Percentiles rank a stretch among this genome's conserved stretches.
Conservation (phyloP, 306 rosid genomes). For the Delonix regia region DNA sequence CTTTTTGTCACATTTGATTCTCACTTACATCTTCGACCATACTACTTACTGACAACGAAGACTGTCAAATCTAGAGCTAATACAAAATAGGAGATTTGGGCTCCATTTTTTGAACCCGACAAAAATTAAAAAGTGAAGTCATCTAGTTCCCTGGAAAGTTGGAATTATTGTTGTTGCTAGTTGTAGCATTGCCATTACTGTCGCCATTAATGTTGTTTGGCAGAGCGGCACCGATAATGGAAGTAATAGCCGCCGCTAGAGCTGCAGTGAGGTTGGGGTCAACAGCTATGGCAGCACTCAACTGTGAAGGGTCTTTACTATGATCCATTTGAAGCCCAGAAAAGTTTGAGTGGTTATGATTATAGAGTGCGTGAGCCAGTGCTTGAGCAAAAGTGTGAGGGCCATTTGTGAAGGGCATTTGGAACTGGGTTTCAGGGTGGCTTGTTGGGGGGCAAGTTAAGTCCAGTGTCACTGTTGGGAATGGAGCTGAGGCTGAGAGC, state of each 20-base stretch:
- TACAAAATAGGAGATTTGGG: too few relatives aligned
- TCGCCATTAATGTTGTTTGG: constrained; percentile 37
- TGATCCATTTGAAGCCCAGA: constrained; percentile 73
- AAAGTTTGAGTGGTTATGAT: constrained; percentile 67
- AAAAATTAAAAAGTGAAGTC: not conserved
- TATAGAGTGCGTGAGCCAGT: constrained; percentile 50
- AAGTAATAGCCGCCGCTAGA: constrained; percentile 67
- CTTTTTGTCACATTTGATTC: not conserved
- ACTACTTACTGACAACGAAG: constrained; percentile 39
- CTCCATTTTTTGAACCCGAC: not conserved
- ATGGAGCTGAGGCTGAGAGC: constrained; percentile 87
- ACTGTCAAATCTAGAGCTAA: constrained; percentile 37
- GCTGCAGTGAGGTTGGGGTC: constrained; percentile 77
- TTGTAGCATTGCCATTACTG: constrained; percentile 27
- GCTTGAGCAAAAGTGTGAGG: constrained; percentile 41
- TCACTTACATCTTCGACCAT: constrained; percentile 32
- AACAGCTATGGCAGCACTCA: constrained; percentile 71
- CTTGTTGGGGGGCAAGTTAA: constrained; percentile 62
- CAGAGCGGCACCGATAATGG: constrained; percentile 58
- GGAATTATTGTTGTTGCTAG: constrained; percentile 32
- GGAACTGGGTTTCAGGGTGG: constrained; percentile 45
- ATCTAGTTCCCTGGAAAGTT: constrained; percentile 44
- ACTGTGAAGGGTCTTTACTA: constrained; percentile 38
- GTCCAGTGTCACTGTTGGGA: constrained; percentile 88
- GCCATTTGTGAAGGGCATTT: constrained; percentile 44